Base-by-base conservation (phyloP, 768 basidiomycete genomes). In the Pulveroboletus sp. region DNA sequence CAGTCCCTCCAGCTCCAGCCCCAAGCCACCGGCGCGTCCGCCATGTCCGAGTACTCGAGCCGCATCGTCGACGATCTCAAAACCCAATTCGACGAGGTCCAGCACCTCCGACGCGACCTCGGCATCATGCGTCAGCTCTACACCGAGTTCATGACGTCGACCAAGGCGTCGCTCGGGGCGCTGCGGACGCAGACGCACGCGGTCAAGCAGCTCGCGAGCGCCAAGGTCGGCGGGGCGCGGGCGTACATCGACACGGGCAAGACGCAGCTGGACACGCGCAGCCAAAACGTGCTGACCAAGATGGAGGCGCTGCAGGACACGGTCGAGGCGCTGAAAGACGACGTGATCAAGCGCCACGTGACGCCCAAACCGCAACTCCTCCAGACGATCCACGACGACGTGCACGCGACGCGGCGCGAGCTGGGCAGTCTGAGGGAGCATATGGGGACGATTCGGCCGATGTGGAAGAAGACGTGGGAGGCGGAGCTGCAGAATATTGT, bases 391-490 rank as follows among this genome's bases (percentile, higher is more conserved):
- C 79, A 81, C 63, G 81, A 80, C 53, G 87, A 92, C 55, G 77
- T 97, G 48, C 75, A 77, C 24, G 68, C 77, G 19, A 78, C 85
- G 23, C 76, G 81, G 16, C 67, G 70, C 10, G 87, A 94, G 69
- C 75, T 97, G 37, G 77, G 83, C 52, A 85, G 81, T 59, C 72
- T 98, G 49, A 81, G 81, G 60, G 82, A 85, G 57, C 91, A 95
- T 66, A 88, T 97, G 57, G 80, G 84, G 58, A 87, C 90, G 11
- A 80, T 94, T 61, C 92, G 88, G 61, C 93, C 95, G 36, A 91
- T 90, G 80, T 99, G 95, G 95, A 90, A 94, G 76, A 93, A 94
- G 78, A 97, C 94, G 17, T 99, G 95, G 95, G 89, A 90, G 61
- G 85, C 91, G 63, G 95, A 99, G 71, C 66, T 99, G 64, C 88